Evolutionary conservation across 306 rosid genomes (phyloP).

Genomic region (Quercus suber): DNA sequence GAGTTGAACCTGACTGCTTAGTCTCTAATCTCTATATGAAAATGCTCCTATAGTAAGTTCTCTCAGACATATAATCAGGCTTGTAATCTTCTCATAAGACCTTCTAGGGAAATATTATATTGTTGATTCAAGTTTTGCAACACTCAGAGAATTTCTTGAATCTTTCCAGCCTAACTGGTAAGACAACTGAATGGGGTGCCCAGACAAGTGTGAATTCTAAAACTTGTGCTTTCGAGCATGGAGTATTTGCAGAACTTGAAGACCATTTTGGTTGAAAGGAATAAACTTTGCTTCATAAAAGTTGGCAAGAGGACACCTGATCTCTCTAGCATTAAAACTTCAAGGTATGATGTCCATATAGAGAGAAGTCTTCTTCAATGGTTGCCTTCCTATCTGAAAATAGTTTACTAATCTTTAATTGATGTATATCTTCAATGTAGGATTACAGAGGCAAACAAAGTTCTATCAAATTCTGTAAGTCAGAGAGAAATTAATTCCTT

Average conservation of each 20-base stretch:
- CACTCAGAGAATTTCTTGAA: conserved; percentile 18
- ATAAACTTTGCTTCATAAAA: conserved; percentile 39
- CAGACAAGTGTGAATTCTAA: conserved; percentile 39
- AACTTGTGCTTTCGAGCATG: conserved; percentile 28
- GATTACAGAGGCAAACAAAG: conserved; percentile 34
- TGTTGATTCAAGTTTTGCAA: conserved; percentile 10
- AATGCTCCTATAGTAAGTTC: neutral
- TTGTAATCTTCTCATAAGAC: conserved; percentile 7
- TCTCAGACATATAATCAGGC: neutral
- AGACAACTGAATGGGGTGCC: conserved; percentile 25
- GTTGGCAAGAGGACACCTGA: conserved; percentile 38
- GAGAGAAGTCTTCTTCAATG: conserved; percentile 4
- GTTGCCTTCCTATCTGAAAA: conserved; percentile 1
- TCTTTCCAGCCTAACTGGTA: conserved; percentile 43
- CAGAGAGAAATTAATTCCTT: conserved; percentile 33
- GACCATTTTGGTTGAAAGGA: conserved; percentile 41
- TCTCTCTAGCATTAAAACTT: conserved; percentile 44
- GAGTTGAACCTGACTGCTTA: neutral
- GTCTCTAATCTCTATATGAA: neutral
- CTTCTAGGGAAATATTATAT: conserved; percentile 13
- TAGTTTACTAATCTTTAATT: conserved; percentile 14
- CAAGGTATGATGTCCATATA: conserved; percentile 38
- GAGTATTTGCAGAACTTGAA: conserved; percentile 37
- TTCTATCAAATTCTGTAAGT: conserved; percentile 30
- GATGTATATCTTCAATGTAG: conserved; percentile 31